Conservation (phyloP, 225 moss, liverwort and hornwort species). For the Bryoerythrophyllum caledonicum region DNA sequence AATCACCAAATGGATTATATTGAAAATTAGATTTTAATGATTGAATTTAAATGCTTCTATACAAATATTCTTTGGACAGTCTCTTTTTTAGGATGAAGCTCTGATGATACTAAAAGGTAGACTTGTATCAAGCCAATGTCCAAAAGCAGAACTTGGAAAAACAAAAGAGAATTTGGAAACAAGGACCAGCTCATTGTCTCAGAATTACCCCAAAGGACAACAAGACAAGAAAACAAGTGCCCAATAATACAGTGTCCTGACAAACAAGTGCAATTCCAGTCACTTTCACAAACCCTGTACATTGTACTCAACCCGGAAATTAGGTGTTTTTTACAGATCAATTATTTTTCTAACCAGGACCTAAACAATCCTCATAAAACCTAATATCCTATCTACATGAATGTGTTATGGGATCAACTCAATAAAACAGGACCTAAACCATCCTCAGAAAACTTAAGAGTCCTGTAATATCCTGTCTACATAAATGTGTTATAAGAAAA, state of each 20-base stretch:
- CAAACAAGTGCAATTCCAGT: neutral
- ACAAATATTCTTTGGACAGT: neutral
- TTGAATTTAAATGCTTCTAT: neutral
- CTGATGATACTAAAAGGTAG: too few species aligned
- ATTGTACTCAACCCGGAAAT: neutral
- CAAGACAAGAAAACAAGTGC: neutral
- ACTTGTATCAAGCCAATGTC: too few species aligned
- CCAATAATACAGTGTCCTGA: conserved; percentile 2
- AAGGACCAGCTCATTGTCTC: neutral
- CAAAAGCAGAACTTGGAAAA: neutral
- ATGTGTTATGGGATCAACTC: neutral
- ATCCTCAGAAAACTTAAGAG: conserved; percentile 12
- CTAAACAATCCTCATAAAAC: conserved; percentile 1
- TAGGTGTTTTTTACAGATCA: neutral
- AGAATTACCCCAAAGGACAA: neutral
- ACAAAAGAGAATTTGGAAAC: neutral
- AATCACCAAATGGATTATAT: neutral
- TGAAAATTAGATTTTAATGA: neutral
- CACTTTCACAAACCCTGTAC: conserved; percentile 14
- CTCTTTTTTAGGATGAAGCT: too few species aligned
- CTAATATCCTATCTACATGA: neutral
- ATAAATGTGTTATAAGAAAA: neutral
- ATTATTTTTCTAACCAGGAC: neutral
- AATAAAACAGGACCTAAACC: neutral
- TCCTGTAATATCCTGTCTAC: neutral